These are phyloP conservation scores for Myriosclerotinia curreyana DNA, from an alignment of 2,329 filamentous ascomycete genomes.

Conservation along the genomic window DNA sequence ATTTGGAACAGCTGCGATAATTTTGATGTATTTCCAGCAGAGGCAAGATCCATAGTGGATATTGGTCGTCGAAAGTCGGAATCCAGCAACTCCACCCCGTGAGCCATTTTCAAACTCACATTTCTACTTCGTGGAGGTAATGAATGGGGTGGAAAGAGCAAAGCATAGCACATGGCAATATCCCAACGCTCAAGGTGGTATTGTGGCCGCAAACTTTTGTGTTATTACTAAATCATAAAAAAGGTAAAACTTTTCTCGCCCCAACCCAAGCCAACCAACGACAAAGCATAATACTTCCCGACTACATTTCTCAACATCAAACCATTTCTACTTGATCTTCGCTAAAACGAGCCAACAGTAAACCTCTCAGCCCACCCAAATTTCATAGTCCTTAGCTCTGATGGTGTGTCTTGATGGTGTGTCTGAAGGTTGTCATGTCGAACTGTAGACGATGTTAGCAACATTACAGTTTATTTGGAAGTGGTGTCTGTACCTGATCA, in stretches of 20 bases:
- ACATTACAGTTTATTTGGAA: neutral
- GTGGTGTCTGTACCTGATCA: neutral
- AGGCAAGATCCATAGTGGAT: neutral
- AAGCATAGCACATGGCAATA: neutral
- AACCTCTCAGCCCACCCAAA: neutral
- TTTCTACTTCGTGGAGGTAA: neutral
- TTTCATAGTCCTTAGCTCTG: neutral
- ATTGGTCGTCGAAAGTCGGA: neutral
- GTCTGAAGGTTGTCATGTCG: neutral
- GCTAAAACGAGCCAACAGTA: neutral
- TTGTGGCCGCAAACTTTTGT: neutral
- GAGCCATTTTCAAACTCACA: neutral
- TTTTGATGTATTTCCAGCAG: neutral
- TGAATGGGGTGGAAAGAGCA: neutral
- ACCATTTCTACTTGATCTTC: neutral
- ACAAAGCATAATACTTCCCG: neutral
- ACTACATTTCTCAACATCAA: neutral
- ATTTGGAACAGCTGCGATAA: neutral
- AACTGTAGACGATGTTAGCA: conserved; percentile 3
- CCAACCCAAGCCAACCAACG: neutral
- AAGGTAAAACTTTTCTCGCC: neutral
- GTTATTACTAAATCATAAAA: conserved; percentile 10
- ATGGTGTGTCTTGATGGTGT: neutral
- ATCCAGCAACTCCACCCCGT: too few species aligned
- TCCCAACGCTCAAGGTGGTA: neutral